These are phyloP conservation scores for Boletus tomentosulus DNA, from an alignment of 768 basidiomycete genomes.

Conservation along the genomic window DNA sequence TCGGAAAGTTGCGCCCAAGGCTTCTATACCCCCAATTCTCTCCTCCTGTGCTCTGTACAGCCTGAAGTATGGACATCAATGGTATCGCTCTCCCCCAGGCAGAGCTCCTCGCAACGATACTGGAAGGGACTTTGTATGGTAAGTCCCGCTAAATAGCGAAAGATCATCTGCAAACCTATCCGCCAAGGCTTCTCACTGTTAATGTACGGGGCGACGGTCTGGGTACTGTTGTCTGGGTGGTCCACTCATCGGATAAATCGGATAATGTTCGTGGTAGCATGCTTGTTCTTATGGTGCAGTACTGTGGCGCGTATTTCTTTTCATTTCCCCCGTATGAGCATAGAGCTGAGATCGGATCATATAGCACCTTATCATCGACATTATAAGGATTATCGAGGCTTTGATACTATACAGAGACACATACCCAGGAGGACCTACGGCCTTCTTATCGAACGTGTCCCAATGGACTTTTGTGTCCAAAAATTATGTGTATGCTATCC, in stretches of 20 bases:
- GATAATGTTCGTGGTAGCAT: slow-evolving; percentile 16
- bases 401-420: slow-evolving; percentile 10
- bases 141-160: not conserved
- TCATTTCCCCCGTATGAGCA: too few species aligned
- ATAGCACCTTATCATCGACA: slow-evolving; percentile 17
- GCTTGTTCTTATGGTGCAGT: slow-evolving; percentile 23
- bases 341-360: not conserved
- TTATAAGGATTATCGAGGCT: slow-evolving; percentile 18
- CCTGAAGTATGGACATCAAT: not conserved
- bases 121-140: slow-evolving; percentile 7
- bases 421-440: slow-evolving; percentile 19
- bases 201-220: slow-evolving; percentile 28
- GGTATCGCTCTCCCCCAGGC: slow-evolving; percentile 5
- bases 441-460: slow-evolving; percentile 19
- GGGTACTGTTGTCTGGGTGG: slow-evolving; percentile 12
- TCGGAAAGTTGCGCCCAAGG: not conserved
- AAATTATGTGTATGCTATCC: slow-evolving; percentile 12
- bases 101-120: slow-evolving; percentile 1
- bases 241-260: slow-evolving; percentile 5
- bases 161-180: not conserved
- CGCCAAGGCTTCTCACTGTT: slow-evolving; percentile 26
- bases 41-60: not conserved
- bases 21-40: not conserved
- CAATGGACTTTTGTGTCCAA: slow-evolving; percentile 26
- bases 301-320: slow-evolving; percentile 15